A percentile compares a stretch with the other conserved stretches of the same genome.
These are phyloP conservation scores for Byssoonygena ceratinophila DNA, from an alignment of 2,329 filamentous ascomycete genomes.

Conservation along the genomic window DNA sequence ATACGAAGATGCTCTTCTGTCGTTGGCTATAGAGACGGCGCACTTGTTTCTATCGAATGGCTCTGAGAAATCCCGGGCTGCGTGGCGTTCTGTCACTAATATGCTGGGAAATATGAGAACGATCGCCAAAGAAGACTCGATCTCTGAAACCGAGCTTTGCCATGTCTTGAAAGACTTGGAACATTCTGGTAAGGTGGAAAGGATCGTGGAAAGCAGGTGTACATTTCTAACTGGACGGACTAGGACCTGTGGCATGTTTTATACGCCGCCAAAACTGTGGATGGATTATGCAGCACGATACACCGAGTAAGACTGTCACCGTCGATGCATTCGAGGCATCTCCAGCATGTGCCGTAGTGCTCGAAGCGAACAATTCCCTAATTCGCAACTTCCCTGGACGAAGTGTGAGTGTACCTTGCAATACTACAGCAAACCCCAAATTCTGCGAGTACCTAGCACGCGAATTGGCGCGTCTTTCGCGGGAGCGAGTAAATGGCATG, in stretches of 20 bases:
- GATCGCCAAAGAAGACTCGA: not conserved
- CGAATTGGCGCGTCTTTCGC: slow-evolving; percentile 27
- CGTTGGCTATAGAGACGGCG: not conserved
- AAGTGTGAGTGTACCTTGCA: slow-evolving; percentile 18
- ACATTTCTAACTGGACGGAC: not conserved
- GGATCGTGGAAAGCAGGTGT: not conserved
- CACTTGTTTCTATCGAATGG: not conserved
- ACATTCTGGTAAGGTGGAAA: not conserved
- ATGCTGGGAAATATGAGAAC: not conserved
- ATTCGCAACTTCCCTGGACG: slow-evolving; percentile 36
- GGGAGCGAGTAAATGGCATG: slow-evolving; percentile 24
- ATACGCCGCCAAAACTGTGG: slow-evolving; percentile 39
- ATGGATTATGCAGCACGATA: slow-evolving; percentile 28
- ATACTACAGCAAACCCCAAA: slow-evolving; percentile 17
- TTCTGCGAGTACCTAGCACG: slow-evolving; percentile 24
- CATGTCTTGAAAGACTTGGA: not conserved
- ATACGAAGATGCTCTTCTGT: slow-evolving; percentile 16
- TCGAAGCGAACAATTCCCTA: slow-evolving; percentile 31
- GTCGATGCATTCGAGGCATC: slow-evolving; percentile 41
- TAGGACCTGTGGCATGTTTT: slow-evolving; percentile 29
- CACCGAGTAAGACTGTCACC: slow-evolving; percentile 16
- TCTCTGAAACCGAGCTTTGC: not conserved
- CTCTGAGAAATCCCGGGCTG: not conserved
- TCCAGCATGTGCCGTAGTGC: slow-evolving; percentile 28
- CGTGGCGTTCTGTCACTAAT: not conserved